Evolutionary conservation across 148 eudicot genomes (phyloP).

Genomic region (Vaccinium myrtillus): DNA sequence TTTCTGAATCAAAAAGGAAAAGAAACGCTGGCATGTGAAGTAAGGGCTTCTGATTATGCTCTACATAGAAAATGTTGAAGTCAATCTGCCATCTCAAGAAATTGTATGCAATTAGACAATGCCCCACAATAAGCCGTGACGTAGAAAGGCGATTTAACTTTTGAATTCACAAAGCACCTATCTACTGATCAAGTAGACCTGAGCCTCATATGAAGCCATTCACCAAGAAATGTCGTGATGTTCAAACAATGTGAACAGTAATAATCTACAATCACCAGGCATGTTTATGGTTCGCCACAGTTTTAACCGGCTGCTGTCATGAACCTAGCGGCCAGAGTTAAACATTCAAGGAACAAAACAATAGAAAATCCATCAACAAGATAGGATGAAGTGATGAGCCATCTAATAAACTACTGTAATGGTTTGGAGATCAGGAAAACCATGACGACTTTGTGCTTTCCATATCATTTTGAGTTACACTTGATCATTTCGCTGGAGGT

Average conservation of each 20-base stretch:
- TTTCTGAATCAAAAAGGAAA: not conserved
- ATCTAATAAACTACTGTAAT: not conserved
- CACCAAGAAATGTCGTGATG: not conserved
- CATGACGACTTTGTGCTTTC: not conserved
- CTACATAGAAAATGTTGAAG: not conserved
- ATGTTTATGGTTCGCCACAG: not conserved
- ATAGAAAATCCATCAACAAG: not conserved
- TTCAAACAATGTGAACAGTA: not conserved
- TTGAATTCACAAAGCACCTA: not conserved
- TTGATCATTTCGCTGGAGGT: not conserved
- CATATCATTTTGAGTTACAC: not conserved
- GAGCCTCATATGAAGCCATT: not conserved
- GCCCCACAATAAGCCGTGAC: not conserved
- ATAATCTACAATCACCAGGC: not conserved
- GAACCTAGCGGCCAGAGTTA: not conserved
- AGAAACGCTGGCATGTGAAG: not conserved
- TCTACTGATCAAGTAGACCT: not conserved
- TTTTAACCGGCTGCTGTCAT: not conserved
- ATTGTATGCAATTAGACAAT: not conserved
- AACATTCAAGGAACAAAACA: not conserved
- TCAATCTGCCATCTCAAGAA: not conserved
- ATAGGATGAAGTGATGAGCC: not conserved
- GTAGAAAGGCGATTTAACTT: not conserved
- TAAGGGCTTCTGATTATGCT: not conserved
- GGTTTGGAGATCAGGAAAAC: not conserved